These are phyloP conservation scores for Lomentospora prolificans DNA, from an alignment of 2,329 filamentous ascomycete genomes.

Conservation along the genomic window DNA sequence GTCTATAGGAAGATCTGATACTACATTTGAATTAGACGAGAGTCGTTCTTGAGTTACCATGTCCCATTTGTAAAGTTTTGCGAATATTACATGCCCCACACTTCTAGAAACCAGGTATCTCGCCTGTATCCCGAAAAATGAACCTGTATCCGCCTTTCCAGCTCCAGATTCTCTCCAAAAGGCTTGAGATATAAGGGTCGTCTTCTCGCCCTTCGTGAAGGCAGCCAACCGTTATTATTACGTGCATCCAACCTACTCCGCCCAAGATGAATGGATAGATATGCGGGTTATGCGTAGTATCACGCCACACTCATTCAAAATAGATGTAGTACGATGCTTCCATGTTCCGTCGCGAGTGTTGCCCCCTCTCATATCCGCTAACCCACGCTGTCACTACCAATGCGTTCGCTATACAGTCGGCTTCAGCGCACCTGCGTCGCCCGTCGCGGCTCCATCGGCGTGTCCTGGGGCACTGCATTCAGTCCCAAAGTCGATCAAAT, in stretches of 20 bases:
- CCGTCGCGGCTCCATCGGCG: background rate
- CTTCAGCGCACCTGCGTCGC: background rate
- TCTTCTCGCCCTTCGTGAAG: too few relatives aligned
- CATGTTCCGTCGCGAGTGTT: background rate
- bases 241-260: too few relatives aligned
- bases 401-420: background rate
- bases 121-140: background rate
- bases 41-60: background rate
- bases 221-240: background rate
- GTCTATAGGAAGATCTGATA: too few relatives aligned
- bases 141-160: constrained; percentile 7
- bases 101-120: background rate
- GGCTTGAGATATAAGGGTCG: too few relatives aligned
- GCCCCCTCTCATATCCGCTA: background rate
- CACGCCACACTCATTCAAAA: background rate
- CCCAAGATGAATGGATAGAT: too few relatives aligned
- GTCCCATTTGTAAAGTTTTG: background rate
- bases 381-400: background rate
- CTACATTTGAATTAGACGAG: too few relatives aligned
- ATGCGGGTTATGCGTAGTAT: background rate
- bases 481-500: constrained; percentile 49
- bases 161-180: background rate
- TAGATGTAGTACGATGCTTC: background rate
- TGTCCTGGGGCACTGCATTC: constrained; percentile 8
- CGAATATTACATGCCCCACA: background rate